Conservation (phyloP, 305 asterid species). For the Andrographis paniculata region DNA sequence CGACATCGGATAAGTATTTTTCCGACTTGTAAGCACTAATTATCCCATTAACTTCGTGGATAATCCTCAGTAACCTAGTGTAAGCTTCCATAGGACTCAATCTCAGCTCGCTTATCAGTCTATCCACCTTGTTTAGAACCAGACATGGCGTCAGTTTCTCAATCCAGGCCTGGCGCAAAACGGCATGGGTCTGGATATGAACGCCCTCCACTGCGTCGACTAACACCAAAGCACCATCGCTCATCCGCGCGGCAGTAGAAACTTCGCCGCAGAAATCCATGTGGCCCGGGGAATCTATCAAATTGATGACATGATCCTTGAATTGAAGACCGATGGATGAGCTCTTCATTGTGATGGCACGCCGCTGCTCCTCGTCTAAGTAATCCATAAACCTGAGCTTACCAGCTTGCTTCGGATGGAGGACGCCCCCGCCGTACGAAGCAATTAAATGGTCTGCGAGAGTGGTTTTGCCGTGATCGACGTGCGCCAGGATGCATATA, state of each 20-base stretch:
- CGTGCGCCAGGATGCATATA: slow-evolving; percentile 95
- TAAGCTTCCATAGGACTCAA: slow-evolving; percentile 88
- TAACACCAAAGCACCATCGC: slow-evolving; percentile 83
- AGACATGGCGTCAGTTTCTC: slow-evolving; percentile 82
- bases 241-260: slow-evolving; percentile 91
- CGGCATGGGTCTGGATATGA: slow-evolving; percentile 97
- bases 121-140: slow-evolving; percentile 80
- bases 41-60: slow-evolving; percentile 87
- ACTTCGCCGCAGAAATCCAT: slow-evolving; percentile 99
- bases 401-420: slow-evolving; percentile 97
- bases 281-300: slow-evolving; percentile 95
- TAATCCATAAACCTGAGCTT: slow-evolving; percentile 91
- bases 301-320: slow-evolving; percentile 47
- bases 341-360: slow-evolving; percentile 97
- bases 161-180: slow-evolving; percentile 89
- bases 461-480: slow-evolving; percentile 96
- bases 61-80: slow-evolving; percentile 63
- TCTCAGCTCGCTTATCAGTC: slow-evolving; percentile 63
- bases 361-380: slow-evolving; percentile 93
- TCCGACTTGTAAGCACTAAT: slow-evolving; percentile 79
- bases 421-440: slow-evolving; percentile 83
- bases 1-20: slow-evolving; percentile 90
- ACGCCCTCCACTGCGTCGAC: slow-evolving; percentile 98
- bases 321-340: slow-evolving; percentile 70
- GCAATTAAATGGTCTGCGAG: slow-evolving; percentile 91